phyloP scores from a whole-genome alignment of 106 monocot genomes.

The Alisma plantagoaquatica region DNA sequence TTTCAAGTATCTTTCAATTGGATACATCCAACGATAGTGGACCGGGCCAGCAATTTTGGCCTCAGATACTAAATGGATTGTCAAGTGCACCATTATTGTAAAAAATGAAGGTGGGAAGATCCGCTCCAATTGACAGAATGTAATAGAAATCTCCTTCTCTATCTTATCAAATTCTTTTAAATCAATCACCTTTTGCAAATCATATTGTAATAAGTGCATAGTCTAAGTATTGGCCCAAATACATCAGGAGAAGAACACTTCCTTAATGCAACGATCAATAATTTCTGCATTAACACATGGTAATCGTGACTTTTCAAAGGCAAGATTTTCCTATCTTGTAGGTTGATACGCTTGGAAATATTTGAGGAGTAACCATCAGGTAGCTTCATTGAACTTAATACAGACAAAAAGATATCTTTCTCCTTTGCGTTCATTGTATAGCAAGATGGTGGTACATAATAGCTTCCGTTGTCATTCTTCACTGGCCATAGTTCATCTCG shows the following conservation, averaged over 20 bases:
- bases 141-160: neutral
- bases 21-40: neutral
- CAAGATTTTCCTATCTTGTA: neutral
- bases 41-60: neutral
- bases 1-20: neutral
- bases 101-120: slow-evolving; percentile 5
- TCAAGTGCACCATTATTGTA: neutral
- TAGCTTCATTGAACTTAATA: neutral
- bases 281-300: slow-evolving; percentile 2
- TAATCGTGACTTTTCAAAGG: slow-evolving; percentile 1
- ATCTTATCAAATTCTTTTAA: neutral
- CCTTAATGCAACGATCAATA: neutral
- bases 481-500: neutral
- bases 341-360: neutral
- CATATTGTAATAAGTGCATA: no score
- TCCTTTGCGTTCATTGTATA: neutral
- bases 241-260: no score
- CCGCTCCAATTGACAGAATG: neutral
- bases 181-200: no score
- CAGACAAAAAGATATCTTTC: neutral
- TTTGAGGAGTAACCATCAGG: slow-evolving; percentile 1
- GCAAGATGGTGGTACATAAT: neutral
- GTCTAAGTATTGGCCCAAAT: no score
- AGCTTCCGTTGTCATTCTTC: no score
- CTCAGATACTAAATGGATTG: no score